A percentile compares a stretch with the other conserved stretches of the same genome.
Conservation (phyloP, 1,284 basidiomycete species). For the Ceratobasidium theobromae region DNA sequence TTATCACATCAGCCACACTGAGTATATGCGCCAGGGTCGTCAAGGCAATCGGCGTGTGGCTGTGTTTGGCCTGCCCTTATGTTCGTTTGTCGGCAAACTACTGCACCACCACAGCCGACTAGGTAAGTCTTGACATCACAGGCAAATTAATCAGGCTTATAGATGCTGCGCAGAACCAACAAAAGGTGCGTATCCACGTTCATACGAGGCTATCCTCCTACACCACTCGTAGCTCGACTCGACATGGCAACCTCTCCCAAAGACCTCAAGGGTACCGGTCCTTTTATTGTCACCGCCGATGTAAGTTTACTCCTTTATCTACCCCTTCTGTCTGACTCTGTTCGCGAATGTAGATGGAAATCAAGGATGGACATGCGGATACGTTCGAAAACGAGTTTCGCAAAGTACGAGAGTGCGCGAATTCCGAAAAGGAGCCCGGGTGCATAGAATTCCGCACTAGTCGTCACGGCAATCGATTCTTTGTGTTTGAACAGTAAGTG, state of each 20-base stretch:
- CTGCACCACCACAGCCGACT: neutral
- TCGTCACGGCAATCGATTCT: slow-evolving; percentile 22
- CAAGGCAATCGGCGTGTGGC: slow-evolving; percentile 15
- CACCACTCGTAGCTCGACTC: neutral
- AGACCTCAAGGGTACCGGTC: slow-evolving; percentile 24
- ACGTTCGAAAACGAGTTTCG: slow-evolving; percentile 24
- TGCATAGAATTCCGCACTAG: slow-evolving; percentile 31
- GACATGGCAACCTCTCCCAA: slow-evolving; percentile 20
- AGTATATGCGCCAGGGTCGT: neutral
- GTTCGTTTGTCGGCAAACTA: neutral
- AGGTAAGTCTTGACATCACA: neutral
- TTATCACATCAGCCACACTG: no score
- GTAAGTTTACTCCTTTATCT: neutral
- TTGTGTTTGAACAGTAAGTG: slow-evolving; percentile 29
- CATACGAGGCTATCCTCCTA: neutral
- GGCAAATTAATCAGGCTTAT: neutral
- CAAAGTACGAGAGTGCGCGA: slow-evolving; percentile 28
- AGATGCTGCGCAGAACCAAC: neutral
- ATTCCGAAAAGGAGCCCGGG: slow-evolving; percentile 29
- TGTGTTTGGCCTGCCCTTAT: neutral
- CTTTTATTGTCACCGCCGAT: slow-evolving; percentile 20
- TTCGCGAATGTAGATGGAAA: slow-evolving; percentile 5
- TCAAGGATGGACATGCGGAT: slow-evolving; percentile 25
- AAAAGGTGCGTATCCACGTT: neutral
- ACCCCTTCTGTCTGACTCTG: neutral